Evolutionary conservation across 805 yeast genomes (phyloP).

Genomic region (Candida berthetii): DNA sequence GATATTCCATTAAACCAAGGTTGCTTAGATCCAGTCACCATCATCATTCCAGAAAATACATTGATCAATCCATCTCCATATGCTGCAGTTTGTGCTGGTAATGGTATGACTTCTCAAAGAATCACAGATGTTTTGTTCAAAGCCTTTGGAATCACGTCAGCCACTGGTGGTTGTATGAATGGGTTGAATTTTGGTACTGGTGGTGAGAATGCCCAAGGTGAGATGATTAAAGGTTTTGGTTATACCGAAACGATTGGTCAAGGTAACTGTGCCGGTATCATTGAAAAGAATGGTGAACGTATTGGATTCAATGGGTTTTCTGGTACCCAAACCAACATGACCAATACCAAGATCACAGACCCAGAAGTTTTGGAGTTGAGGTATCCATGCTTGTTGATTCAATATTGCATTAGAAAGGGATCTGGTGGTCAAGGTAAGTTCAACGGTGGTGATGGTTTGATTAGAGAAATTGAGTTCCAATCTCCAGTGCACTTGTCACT

Average conservation of each 20-base stretch:
- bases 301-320: constrained; percentile 45
- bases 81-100: constrained; percentile 43
- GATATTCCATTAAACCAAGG: constrained; percentile 56
- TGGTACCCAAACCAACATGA: constrained; percentile 49
- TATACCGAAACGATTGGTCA: constrained; percentile 51
- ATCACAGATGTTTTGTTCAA: constrained; percentile 46
- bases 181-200: constrained; percentile 52
- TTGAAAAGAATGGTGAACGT: constrained; percentile 68
- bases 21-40: constrained; percentile 38
- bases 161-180: constrained; percentile 54
- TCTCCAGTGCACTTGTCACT: constrained; percentile 34
- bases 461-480: constrained; percentile 41
- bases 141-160: constrained; percentile 51
- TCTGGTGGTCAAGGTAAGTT: constrained; percentile 45
- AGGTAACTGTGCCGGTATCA: constrained; percentile 46
- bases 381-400: constrained; percentile 42
- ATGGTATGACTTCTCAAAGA: constrained; percentile 53
- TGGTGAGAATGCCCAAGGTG: constrained; percentile 29
- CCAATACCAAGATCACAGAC: constrained; percentile 50
- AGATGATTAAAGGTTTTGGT: constrained; percentile 43
- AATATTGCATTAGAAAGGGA: constrained; percentile 35
- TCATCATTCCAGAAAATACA: constrained; percentile 28
- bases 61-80: constrained; percentile 33
- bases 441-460: constrained; percentile 46
- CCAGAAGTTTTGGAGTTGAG: constrained; percentile 47